Evolutionary conservation across 106 monocot species (phyloP).

Genomic region (Acorus calamus): DNA sequence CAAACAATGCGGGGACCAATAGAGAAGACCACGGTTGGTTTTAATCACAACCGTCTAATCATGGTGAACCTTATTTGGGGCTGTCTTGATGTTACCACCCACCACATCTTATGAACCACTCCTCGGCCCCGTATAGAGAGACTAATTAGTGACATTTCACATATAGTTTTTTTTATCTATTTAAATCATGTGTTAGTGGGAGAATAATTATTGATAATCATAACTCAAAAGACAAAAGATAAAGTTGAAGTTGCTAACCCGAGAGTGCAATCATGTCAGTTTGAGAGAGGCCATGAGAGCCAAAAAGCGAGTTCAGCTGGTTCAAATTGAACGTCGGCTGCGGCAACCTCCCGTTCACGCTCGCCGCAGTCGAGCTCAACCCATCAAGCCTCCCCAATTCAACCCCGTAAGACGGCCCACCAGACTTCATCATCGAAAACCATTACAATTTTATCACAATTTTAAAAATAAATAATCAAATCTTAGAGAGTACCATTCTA

Average conservation of each 20-base stretch:
- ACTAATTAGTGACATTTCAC: too few species aligned
- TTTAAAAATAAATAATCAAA: background rate
- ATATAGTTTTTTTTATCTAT: too few species aligned
- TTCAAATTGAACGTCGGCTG: constrained; percentile 35
- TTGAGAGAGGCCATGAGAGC: constrained; percentile 37
- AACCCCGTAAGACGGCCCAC: constrained; percentile 59
- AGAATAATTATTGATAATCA: background rate
- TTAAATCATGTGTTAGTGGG: too few species aligned
- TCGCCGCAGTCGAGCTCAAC: constrained; percentile 28
- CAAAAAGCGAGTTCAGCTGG: constrained; percentile 52
- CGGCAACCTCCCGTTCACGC: constrained; percentile 43
- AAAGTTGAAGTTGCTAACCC: constrained; percentile 13
- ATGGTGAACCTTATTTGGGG: too few species aligned
- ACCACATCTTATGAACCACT: too few species aligned
- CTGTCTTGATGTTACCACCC: too few species aligned
- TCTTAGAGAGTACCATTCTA: too few species aligned
- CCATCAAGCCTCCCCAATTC: constrained; percentile 65
- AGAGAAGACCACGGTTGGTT: too few species aligned
- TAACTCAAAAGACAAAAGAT: background rate
- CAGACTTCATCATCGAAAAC: constrained; percentile 18
- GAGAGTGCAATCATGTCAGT: constrained; percentile 74
- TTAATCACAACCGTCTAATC: too few species aligned
- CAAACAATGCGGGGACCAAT: too few species aligned
- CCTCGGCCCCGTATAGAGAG: too few species aligned
- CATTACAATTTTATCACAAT: background rate